These are phyloP conservation scores for Coemansia sp. DNA, from an alignment of 192 early-diverging fungal genomes.

Conservation along the genomic window DNA sequence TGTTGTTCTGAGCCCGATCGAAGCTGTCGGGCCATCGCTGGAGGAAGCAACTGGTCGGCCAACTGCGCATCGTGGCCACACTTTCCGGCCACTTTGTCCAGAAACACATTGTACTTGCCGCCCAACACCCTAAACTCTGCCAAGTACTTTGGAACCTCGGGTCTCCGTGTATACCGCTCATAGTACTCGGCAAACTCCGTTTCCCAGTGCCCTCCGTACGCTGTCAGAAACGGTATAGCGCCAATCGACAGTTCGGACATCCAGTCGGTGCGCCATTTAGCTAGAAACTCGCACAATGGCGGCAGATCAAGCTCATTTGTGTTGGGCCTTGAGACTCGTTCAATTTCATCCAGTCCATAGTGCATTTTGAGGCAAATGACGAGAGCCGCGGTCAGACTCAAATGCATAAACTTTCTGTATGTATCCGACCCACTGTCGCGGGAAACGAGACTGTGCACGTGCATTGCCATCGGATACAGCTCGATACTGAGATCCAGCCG, in stretches of 20 bases:
- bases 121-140: constrained; percentile 18
- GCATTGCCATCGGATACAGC: constrained; percentile 33
- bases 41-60: neutral
- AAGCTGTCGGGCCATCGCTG: neutral
- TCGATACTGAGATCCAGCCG: constrained; percentile 24
- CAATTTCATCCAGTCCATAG: constrained; percentile 51
- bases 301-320: constrained; percentile 16
- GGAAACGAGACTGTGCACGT: too few relatives aligned
- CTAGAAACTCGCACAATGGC: constrained; percentile 30
- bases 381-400: constrained; percentile 18
- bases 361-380: constrained; percentile 44
- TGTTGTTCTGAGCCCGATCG: neutral
- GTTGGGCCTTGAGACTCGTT: constrained; percentile 12
- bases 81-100: constrained; percentile 15
- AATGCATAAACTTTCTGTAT: neutral
- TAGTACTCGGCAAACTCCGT: constrained; percentile 27
- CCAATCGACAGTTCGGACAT: constrained; percentile 32
- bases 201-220: constrained; percentile 25
- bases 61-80: neutral
- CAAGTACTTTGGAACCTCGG: neutral
- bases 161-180: constrained; percentile 14
- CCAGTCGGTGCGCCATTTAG: constrained; percentile 38
- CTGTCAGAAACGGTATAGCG: constrained; percentile 22
- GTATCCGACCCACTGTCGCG: too few relatives aligned
- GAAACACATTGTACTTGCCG: constrained; percentile 16